phyloP scores from a whole-genome alignment of 2,329 filamentous ascomycete species.

The Fusarium nurragi region DNA sequence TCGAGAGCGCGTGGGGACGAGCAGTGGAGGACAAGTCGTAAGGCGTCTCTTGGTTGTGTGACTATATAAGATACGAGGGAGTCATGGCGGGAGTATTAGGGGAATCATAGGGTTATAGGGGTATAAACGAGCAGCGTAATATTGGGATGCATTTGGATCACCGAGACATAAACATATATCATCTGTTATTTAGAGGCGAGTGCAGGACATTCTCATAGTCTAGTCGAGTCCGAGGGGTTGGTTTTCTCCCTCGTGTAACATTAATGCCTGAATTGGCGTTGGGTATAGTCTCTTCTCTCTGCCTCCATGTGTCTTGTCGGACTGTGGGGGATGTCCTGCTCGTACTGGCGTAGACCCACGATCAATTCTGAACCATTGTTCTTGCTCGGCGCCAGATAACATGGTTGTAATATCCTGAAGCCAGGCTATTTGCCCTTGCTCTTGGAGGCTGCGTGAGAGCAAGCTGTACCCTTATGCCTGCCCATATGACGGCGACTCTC shows the following conservation, averaged over 20 bases:
- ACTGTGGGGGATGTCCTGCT: background rate
- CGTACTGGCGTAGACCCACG: background rate
- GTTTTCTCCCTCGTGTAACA: slow-evolving; percentile 33
- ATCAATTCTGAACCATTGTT: background rate
- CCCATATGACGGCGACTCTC: background rate
- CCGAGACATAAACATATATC: slow-evolving; percentile 28
- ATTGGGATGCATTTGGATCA: slow-evolving; percentile 30
- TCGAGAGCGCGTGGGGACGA: slow-evolving; percentile 77
- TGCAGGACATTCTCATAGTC: slow-evolving; percentile 2
- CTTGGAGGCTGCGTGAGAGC: background rate
- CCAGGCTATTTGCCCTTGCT: background rate
- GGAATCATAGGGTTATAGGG: slow-evolving; percentile 1
- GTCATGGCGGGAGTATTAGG: slow-evolving; percentile 26
- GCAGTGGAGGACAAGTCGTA: slow-evolving; percentile 54
- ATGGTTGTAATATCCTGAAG: background rate
- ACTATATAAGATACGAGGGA: slow-evolving; percentile 25
- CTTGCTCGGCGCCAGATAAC: background rate
- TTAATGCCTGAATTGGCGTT: slow-evolving; percentile 38
- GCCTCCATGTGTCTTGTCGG: background rate
- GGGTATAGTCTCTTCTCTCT: slow-evolving; percentile 32
- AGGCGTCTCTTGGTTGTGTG: slow-evolving; percentile 18
- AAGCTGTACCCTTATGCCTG: background rate
- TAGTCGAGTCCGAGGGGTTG: slow-evolving; percentile 20
- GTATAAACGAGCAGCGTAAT: slow-evolving; percentile 28
- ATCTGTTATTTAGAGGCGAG: slow-evolving; percentile 23